These are phyloP conservation scores for Annulohypoxylon maeteangense DNA, from an alignment of 495 filamentous ascomycete species.

Conservation along the genomic window DNA sequence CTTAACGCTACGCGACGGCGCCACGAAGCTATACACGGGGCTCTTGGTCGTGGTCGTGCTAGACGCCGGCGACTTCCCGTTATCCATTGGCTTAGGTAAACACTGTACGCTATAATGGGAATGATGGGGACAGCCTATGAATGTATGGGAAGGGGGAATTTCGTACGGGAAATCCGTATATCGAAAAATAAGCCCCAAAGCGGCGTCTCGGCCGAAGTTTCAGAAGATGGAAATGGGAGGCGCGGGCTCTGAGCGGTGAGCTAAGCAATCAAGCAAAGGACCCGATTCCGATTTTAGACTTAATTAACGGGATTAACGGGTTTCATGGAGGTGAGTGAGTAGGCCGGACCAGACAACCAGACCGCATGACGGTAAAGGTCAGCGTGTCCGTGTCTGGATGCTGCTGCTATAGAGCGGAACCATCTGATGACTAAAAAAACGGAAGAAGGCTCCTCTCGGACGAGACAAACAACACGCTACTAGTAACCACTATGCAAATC, in stretches of 20 bases:
- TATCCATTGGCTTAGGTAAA: slow-evolving; percentile 24
- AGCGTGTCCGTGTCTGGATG: slow-evolving; percentile 12
- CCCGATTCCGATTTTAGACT: not conserved
- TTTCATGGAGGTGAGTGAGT: slow-evolving; percentile 36
- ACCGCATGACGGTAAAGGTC: slow-evolving; percentile 24
- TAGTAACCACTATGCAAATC: slow-evolving; percentile 2
- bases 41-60: slow-evolving; percentile 31
- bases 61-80: slow-evolving; percentile 37
- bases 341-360: slow-evolving; percentile 21
- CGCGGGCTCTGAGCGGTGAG: slow-evolving; percentile 16
- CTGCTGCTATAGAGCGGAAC: slow-evolving; percentile 26
- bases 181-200: not conserved
- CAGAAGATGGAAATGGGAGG: not conserved
- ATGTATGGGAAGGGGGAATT: not conserved
- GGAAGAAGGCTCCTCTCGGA: not conserved
- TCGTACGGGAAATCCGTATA: not conserved
- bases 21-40: slow-evolving; percentile 36
- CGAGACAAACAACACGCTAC: not conserved
- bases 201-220: not conserved
- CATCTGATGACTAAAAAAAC: slow-evolving; percentile 31
- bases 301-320: slow-evolving; percentile 11
- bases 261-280: not conserved
- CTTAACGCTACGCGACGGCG: slow-evolving; percentile 50
- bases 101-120: not conserved
- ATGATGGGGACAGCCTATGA: not conserved